These are phyloP conservation scores for Penicillium daleae DNA, from an alignment of 495 filamentous ascomycete species.

Conservation along the genomic window DNA sequence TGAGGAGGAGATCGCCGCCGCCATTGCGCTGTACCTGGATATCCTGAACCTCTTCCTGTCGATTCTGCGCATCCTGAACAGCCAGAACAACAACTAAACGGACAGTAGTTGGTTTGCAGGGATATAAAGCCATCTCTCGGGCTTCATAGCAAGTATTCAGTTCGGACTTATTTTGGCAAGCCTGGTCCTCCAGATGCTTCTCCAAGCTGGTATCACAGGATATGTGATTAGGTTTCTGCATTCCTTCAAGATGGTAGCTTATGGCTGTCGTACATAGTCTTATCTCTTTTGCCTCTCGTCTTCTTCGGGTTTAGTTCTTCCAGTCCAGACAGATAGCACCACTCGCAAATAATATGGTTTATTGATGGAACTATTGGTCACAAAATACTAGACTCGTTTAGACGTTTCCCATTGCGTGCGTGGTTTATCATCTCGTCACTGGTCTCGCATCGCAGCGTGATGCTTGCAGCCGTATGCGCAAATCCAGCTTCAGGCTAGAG, in stretches of 20 bases:
- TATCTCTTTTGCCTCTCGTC: background rate
- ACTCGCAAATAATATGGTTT: background rate
- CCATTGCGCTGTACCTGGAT: conserved; percentile 94
- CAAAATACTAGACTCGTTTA: background rate
- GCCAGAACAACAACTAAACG: conserved; percentile 77
- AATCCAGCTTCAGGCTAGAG: background rate
- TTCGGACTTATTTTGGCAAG: background rate
- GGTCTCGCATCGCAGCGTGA: background rate
- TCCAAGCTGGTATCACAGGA: conserved; percentile 14
- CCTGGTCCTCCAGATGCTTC: conserved; percentile 7
- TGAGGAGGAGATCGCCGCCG: conserved; percentile 97
- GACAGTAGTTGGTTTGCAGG: background rate
- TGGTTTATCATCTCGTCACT: background rate
- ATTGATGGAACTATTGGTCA: background rate
- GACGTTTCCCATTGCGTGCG: background rate
- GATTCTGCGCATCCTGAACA: conserved; percentile 88
- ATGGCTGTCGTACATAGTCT: conserved; percentile 3
- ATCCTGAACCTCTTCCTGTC: conserved; percentile 96
- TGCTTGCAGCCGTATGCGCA: background rate
- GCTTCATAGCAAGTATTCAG: background rate
- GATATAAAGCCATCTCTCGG: background rate
- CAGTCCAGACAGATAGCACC: background rate
- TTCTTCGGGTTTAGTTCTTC: background rate
- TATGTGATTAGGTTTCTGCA: background rate
- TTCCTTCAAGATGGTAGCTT: background rate